Conservation (phyloP, 2,329 filamentous ascomycete genomes). For the Trichoderma brevicompactum region DNA sequence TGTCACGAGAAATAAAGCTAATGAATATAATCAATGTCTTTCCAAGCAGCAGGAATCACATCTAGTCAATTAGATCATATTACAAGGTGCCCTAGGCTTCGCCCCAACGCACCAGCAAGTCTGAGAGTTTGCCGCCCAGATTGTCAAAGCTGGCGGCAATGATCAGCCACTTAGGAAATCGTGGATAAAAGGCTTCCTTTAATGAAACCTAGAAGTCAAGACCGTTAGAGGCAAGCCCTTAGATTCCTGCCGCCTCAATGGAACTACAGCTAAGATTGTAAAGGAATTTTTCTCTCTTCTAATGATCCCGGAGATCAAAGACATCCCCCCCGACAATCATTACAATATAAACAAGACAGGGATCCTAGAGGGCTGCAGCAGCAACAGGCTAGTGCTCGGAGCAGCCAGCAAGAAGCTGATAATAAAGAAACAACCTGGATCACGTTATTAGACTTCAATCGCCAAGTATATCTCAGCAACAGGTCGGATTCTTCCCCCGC, state of each 20-base stretch:
- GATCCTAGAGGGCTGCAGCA: no score
- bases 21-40: constrained; percentile 24
- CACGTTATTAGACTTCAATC: constrained; percentile 32
- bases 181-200: constrained; percentile 27
- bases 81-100: not conserved
- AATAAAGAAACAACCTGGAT: constrained; percentile 28
- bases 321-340: no score
- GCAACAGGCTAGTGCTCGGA: no score
- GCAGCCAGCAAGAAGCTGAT: not conserved
- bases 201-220: constrained; percentile 24
- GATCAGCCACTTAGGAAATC: constrained; percentile 26
- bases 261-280: no score
- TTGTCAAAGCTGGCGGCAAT: constrained; percentile 24
- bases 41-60: constrained; percentile 24
- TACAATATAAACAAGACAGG: no score
- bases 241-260: no score
- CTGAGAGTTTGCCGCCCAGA: not conserved
- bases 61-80: constrained; percentile 24
- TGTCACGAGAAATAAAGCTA: not conserved
- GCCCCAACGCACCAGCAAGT: constrained; percentile 25
- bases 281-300: no score
- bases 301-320: no score
- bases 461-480: constrained; percentile 32
- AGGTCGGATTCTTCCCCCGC: constrained; percentile 23
- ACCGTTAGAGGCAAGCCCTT: no score